Conservation (phyloP, 768 basidiomycete genomes). For the Cystobasidium onofrii region DNA sequence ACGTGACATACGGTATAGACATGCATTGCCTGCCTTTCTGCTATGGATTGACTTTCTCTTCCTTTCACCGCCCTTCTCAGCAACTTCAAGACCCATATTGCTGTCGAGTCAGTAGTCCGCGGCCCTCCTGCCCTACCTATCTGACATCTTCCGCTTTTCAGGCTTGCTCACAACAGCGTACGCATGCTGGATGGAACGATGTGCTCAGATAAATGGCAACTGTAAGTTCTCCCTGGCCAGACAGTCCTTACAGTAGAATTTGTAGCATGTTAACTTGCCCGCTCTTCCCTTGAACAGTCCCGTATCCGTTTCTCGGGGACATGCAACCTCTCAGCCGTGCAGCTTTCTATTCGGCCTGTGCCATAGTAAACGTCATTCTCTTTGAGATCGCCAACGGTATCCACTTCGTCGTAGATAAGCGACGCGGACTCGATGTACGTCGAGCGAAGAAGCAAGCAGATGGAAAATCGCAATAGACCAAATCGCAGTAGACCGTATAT, state of each 20-base stretch:
- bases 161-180: constrained; percentile 6
- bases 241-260: too few species aligned
- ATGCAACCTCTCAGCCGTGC: constrained; percentile 21
- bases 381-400: constrained; percentile 31
- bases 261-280: too few species aligned
- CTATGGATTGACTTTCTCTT: constrained; percentile 41
- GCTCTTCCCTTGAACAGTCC: constrained; percentile 18
- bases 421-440: not conserved
- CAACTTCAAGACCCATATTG: constrained; percentile 25
- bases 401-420: constrained; percentile 18
- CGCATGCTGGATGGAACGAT: constrained; percentile 37
- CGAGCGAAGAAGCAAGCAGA: constrained; percentile 12
- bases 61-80: constrained; percentile 38
- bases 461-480: constrained; percentile 11
- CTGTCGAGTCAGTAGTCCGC: constrained; percentile 12
- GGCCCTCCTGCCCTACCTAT: too few species aligned
- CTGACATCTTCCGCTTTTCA: not conserved
- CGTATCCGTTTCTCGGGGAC: constrained; percentile 37
- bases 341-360: constrained; percentile 32
- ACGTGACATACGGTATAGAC: not conserved
- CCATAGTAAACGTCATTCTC: constrained; percentile 34
- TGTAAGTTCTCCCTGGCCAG: not conserved
- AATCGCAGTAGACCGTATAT: too few species aligned
- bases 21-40: constrained; percentile 34
- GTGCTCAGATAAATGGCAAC: constrained; percentile 27